These are phyloP conservation scores for Cutaneotrichosporon daszewskae DNA, from an alignment of 1,284 basidiomycete species.

Conservation along the genomic window DNA sequence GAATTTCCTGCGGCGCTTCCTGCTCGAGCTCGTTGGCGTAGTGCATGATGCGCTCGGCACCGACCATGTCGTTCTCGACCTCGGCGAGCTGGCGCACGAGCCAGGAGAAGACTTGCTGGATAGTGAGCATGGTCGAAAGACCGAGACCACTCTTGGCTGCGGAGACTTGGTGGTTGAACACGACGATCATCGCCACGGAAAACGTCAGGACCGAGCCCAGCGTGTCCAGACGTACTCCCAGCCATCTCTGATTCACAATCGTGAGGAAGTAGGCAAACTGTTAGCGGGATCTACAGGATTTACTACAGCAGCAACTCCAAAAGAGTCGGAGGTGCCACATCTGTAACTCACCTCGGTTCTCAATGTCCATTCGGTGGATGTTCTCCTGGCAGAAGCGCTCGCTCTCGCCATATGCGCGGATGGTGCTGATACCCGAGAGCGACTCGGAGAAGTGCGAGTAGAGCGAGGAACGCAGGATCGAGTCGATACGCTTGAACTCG, in stretches of 20 bases:
- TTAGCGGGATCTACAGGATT: too few relatives aligned
- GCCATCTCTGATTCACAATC: slow-evolving; percentile 62
- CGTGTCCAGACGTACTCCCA: slow-evolving; percentile 79
- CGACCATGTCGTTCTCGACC: slow-evolving; percentile 88
- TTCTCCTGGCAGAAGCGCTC: slow-evolving; percentile 70
- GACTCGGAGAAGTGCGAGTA: slow-evolving; percentile 86
- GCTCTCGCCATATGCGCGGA: slow-evolving; percentile 73
- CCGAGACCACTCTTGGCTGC: slow-evolving; percentile 64
- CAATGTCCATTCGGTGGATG: slow-evolving; percentile 69
- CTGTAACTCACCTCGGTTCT: too few relatives aligned
- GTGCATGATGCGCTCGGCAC: slow-evolving; percentile 66
- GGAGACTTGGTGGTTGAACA: slow-evolving; percentile 66
- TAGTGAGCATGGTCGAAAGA: slow-evolving; percentile 51
- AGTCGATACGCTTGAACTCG: slow-evolving; percentile 64
- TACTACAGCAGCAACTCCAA: too few relatives aligned
- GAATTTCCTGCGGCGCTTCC: slow-evolving; percentile 66
- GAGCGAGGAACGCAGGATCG: slow-evolving; percentile 51
- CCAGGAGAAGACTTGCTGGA: slow-evolving; percentile 62
- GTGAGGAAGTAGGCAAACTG: slow-evolving; percentile 85
- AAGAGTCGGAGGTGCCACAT: too few relatives aligned
- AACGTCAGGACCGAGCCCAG: slow-evolving; percentile 73
- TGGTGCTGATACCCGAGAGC: slow-evolving; percentile 76
- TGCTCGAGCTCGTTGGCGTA: slow-evolving; percentile 71
- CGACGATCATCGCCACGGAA: slow-evolving; percentile 69
- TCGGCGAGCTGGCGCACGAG: slow-evolving; percentile 76